Base-by-base conservation (phyloP, 331 rosid genomes). In the Arachis monticola region DNA sequence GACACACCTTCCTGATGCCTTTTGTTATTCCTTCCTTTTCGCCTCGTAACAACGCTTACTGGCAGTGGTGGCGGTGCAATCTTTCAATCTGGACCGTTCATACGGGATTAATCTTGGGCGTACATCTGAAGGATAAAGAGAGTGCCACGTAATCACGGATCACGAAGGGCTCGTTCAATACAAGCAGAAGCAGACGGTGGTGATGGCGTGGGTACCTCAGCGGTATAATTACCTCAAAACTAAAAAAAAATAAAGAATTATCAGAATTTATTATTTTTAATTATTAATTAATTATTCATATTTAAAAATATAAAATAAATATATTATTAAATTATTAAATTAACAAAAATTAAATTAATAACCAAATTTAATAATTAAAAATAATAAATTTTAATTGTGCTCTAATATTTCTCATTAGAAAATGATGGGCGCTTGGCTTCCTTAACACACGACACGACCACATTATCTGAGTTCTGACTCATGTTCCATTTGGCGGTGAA, bases 21-120 rank as follows among this genome's bases (percentile, higher is more conserved):
- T 65, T 38, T 27, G 30, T 45, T 5, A 46, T 76, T 61, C 64
- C 73, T 77, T 77, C 60, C 64, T 41, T 70, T 53, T 6, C 11
- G 81, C 64, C 77, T 38, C 5, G 46, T 5, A 8, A 46, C 14
- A 55, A 69, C 63, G 60, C 74, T 48, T 48, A 8, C 12, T 9
- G 1, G 11, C 3, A n/a, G 31, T 5, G 3, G 3, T 10, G 38
- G 40, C 71, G 48, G 68, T 64, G 73, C 38, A 32, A 64, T 56
- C 57, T 58, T 64, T 38, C 11, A 10, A 82, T 75, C 72, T 5
- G 6, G 2, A 0, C 78, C 85, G 83, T 80, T 67, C 2, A 38
- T 17, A 58, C 4, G 8, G 10, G 5, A 17, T 5, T 30, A 14
- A 70, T 78, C 73, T n/a, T 13, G 31, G n/a, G 77, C 77, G 76